phyloP scores from a whole-genome alignment of 495 filamentous ascomycete genomes.

The Hypoxylon fragiforme region DNA sequence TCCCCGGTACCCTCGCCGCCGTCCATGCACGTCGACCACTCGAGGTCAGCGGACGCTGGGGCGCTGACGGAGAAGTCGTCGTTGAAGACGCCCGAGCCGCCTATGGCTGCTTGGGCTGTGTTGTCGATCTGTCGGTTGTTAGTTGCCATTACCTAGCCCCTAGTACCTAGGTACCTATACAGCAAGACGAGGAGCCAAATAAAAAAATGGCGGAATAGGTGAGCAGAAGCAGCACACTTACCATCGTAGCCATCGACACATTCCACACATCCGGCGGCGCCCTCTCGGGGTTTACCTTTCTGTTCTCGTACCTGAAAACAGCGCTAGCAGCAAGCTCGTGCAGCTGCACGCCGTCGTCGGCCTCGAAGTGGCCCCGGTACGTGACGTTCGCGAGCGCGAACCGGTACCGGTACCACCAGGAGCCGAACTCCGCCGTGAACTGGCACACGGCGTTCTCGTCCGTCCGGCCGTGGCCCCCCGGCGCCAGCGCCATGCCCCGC shows the following conservation, averaged over 20 bases:
- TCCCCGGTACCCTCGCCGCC: constrained; percentile 28
- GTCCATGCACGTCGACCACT: constrained; percentile 32
- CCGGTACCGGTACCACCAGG: constrained; percentile 31
- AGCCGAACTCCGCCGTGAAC: constrained; percentile 24
- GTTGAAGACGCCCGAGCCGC: constrained; percentile 21
- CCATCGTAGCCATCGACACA: constrained; percentile 31
- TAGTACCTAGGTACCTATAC: too few species aligned
- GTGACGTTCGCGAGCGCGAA: constrained; percentile 26
- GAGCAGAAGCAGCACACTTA: not conserved
- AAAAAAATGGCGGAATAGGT: not conserved
- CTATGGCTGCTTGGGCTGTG: constrained; percentile 8
- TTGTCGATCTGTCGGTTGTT: constrained; percentile 15
- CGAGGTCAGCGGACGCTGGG: constrained; percentile 11
- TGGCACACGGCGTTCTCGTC: constrained; percentile 23
- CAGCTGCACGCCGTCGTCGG: constrained; percentile 22
- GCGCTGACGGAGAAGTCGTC: constrained; percentile 14
- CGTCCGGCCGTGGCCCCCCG: constrained; percentile 24
- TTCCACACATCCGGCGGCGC: constrained; percentile 30
- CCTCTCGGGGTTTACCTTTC: constrained; percentile 22
- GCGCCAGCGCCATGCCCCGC: constrained; percentile 15
- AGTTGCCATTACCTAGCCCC: not conserved
- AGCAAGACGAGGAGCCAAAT: too few species aligned
- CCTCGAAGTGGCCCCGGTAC: constrained; percentile 20
- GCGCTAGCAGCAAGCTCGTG: constrained; percentile 18
- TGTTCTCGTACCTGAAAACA: constrained; percentile 27